Percentiles rank a stretch among this genome's conserved stretches.
Conservation (phyloP, 352 stramenopile species). For the Phytophthora cryptogea region DNA sequence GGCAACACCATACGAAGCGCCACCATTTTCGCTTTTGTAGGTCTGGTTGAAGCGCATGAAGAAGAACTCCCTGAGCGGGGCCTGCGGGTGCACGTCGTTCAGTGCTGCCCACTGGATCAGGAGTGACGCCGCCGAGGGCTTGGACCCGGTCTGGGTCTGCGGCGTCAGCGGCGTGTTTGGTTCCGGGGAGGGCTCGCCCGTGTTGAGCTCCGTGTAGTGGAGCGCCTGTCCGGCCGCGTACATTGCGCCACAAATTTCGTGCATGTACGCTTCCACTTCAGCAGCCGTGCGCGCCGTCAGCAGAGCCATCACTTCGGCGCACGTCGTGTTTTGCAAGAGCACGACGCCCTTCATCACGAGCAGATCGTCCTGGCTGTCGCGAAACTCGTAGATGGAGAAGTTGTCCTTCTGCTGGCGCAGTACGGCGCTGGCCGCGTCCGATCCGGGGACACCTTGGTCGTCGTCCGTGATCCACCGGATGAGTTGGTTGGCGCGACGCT, state of each 20-base stretch:
- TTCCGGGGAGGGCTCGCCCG: conserved; percentile 27
- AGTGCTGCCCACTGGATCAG: conserved; percentile 77
- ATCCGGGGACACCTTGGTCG: conserved; percentile 46
- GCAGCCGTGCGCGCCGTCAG: conserved; percentile 47
- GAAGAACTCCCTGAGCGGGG: conserved; percentile 75
- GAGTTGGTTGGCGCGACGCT: conserved; percentile 61
- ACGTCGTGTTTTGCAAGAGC: conserved; percentile 67
- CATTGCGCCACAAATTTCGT: conserved; percentile 58
- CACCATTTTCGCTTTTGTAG: conserved; percentile 48
- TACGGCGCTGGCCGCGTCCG: conserved; percentile 36
- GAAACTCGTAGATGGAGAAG: conserved; percentile 78
- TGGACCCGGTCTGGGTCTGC: conserved; percentile 30
- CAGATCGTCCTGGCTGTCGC: conserved; percentile 49
- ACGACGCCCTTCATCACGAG: conserved; percentile 77
- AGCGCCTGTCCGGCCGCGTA: conserved; percentile 65
- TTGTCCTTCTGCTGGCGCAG: conserved; percentile 80
- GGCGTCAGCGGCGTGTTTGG: conserved; percentile 27
- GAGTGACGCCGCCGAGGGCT: conserved; percentile 31
- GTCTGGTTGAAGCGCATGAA: conserved; percentile 81
- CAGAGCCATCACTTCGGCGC: conserved; percentile 69
- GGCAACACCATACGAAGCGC: conserved; percentile 63
- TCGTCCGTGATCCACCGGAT: conserved; percentile 69
- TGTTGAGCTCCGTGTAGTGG: conserved; percentile 55
- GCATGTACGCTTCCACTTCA: conserved; percentile 56
- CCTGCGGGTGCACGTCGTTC: conserved; percentile 55